A percentile compares a stretch with the other conserved stretches of the same genome.
Evolutionary conservation across 2,329 filamentous ascomycete species (phyloP).

Genomic region (Xylariaceae sp.): DNA sequence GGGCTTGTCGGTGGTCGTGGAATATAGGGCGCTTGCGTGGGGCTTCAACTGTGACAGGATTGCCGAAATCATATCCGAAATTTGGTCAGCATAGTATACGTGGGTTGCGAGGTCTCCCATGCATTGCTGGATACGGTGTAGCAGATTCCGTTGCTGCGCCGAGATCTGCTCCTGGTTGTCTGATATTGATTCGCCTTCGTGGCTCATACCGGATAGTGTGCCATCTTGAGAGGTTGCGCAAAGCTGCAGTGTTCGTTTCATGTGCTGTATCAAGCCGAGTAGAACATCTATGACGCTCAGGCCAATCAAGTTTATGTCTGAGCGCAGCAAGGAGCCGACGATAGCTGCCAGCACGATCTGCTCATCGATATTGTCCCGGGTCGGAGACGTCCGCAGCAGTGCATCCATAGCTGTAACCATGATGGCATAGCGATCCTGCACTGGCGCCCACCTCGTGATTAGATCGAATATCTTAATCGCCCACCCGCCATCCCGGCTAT

Average conservation of each 20-base stretch:
- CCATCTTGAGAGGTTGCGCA: slow-evolving; percentile 46
- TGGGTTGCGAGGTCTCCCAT: slow-evolving; percentile 93
- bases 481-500: slow-evolving; percentile 69
- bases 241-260: slow-evolving; percentile 77
- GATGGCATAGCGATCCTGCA: slow-evolving; percentile 93
- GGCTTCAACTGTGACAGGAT: slow-evolving; percentile 82
- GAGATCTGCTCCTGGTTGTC: slow-evolving; percentile 49
- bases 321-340: slow-evolving; percentile 82
- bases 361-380: slow-evolving; percentile 73
- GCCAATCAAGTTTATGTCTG: slow-evolving; percentile 91
- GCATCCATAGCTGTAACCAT: slow-evolving; percentile 82
- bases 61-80: slow-evolving; percentile 89
- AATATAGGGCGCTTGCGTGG: slow-evolving; percentile 50
- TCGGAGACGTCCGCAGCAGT: slow-evolving; percentile 70
- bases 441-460: slow-evolving; percentile 85
- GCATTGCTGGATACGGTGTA: slow-evolving; percentile 77
- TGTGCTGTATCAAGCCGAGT: slow-evolving; percentile 82
- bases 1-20: slow-evolving; percentile 57
- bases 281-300: slow-evolving; percentile 96
- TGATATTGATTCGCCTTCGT: slow-evolving; percentile 41
- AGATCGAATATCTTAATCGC: slow-evolving; percentile 81
- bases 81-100: slow-evolving; percentile 95
- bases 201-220: slow-evolving; percentile 17
- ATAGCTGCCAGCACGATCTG: slow-evolving; percentile 79
- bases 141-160: slow-evolving; percentile 67